Base-by-base conservation (phyloP, 768 basidiomycete genomes). In the Infundibulicybe gibba region DNA sequence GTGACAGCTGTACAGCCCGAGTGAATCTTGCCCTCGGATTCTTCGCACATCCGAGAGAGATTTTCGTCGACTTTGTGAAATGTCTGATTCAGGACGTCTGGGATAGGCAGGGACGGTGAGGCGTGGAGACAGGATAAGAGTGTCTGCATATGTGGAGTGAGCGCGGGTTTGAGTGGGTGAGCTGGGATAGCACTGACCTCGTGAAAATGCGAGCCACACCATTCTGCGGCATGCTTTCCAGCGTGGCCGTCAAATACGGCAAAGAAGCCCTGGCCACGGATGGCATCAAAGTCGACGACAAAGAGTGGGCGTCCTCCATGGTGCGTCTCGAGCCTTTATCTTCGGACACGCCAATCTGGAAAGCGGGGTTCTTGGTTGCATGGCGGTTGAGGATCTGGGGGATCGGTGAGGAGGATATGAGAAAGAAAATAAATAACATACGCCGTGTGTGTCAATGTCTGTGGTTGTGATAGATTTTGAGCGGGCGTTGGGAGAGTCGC, bases 221-320 rank as follows among this genome's bases (percentile, higher is more conserved):
- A 98, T 64, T 99, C 97, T 20, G 97, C 97, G 31, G 95, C 94
- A 58, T 97, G 91, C 64, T 95, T 98, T 14, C 97, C 97, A 1
- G 97, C 97, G 63, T 99, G 97, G 2, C 97, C 97, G 57, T 99
- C 97, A 58, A 98, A 99, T 39, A 99, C 83, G 5, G 95, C 95
- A 63, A 95, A 98, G 74, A 97, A 98, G 6, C 94, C 97, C 63
- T 99, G 97, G 0, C 97, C 97, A 38, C 87, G 81, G 15, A 98
- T 75, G 32, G 83, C 81, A 32, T 83, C 93, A 63, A 90, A 99
- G 62, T 98, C 94, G 51, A 94, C 88, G 49, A 98, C 84, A 59
- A 97, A 97, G 93, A 92, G 64, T 98, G 94, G 6, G 92, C 83
- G 63, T 98, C 97, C 67, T 98, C 97, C 97, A 98, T 98, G 42